These are phyloP conservation scores for Barnettozyma siamensis DNA, from an alignment of 805 yeast species.

Conservation along the genomic window DNA sequence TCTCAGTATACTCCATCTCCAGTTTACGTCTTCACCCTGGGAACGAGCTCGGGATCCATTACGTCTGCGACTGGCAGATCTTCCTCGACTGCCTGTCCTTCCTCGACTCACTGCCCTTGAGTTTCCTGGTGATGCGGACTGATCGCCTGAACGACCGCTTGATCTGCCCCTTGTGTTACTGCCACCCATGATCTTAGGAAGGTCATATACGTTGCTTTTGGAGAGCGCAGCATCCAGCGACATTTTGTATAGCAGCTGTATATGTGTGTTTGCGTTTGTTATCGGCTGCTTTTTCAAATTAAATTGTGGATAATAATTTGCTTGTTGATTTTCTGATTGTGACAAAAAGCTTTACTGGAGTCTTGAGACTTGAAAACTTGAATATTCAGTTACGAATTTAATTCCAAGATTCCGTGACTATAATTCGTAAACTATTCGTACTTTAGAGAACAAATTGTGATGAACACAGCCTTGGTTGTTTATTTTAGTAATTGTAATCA, in stretches of 20 bases:
- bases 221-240: slow-evolving; percentile 14
- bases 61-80: slow-evolving; percentile 17
- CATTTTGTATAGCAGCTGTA: slow-evolving; percentile 3
- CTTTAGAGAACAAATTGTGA: no score
- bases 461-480: no score
- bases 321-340: no score
- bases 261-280: no score
- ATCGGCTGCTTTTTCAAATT: no score
- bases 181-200: slow-evolving; percentile 7
- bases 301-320: no score
- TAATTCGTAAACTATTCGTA: no score
- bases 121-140: slow-evolving; percentile 8
- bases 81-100: slow-evolving; percentile 10
- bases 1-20: slow-evolving; percentile 59
- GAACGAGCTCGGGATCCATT: slow-evolving; percentile 23
- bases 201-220: slow-evolving; percentile 8
- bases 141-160: background rate
- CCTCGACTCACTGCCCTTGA: slow-evolving; percentile 14
- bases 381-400: no score
- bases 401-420: no score
- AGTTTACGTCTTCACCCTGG: slow-evolving; percentile 25
- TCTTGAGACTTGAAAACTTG: no score
- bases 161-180: slow-evolving; percentile 14
- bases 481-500: no score
- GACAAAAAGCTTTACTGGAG: no score